Evolutionary conservation across 768 basidiomycete genomes (phyloP), one percentile per base, ranked within the genome.

Genomic region (Suillus luteus): DNA sequence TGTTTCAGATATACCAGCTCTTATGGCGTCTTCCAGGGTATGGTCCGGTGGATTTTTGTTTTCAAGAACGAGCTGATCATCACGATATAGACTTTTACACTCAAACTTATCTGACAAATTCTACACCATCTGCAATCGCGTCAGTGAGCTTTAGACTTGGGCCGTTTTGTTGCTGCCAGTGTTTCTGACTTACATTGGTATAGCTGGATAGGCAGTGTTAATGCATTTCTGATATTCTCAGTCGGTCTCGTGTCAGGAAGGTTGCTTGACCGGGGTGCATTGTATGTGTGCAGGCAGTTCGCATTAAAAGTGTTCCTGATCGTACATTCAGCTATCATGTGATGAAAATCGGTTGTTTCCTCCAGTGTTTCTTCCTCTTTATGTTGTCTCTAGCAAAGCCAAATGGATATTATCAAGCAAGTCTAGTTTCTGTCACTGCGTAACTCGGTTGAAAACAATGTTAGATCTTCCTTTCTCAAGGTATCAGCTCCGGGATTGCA

Each of bases 211-310:
- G 85, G 85, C 31, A 83, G 84, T 57, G 74, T 79, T 5, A 82
- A 85, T 61, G 67, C 83, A 2, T 78, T 82, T 55, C 68, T 85
- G 17, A 69, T 80, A 6, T 66, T 85, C 22, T 77, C 79, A 0
- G 75, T 76, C 41, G 83, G 84, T 1, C 70, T 84, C 35, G 67
- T 85, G 51, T 76, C 80, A 19, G 85, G 85, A 4, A 77, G 79
- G n/a, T 75, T 80, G 5, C 82, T 82, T 65, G 86, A 86, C 60
- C 75, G 71, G 12, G 86, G 85, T 41, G 81, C 83, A 71, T 85
- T 84, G 81, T 81, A 65, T 27, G 79, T 62, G 17, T 38, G 19
- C 15, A 7, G 43, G 44, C 7, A 8, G 2, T 33, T 46, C 15
- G 22, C 51, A 19, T 37, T 49, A 24, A 38, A 31, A 5, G 22